Evolutionary conservation across 176 grass and related monocot genomes (phyloP).

Genomic region (Phoenix dactylifera): DNA sequence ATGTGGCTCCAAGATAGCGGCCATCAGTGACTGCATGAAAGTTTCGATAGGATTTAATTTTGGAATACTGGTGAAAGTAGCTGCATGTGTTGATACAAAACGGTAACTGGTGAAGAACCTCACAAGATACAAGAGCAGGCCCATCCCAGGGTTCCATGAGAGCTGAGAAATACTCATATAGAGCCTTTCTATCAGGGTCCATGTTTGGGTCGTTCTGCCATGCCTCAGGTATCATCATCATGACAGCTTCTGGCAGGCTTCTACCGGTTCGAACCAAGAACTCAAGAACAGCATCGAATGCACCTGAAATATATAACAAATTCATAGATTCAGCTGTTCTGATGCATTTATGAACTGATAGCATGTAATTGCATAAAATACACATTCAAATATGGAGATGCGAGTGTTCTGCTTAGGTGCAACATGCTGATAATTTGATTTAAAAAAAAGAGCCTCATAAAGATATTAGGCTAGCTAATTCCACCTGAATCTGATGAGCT

Average conservation of each 20-base stretch:
- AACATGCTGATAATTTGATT: too few species aligned
- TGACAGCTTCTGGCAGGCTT: conserved; percentile 87
- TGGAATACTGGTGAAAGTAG: not conserved
- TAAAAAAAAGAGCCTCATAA: too few species aligned
- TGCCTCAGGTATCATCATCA: conserved; percentile 99
- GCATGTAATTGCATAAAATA: too few species aligned
- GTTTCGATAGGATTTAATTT: too few species aligned
- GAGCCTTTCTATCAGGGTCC: conserved; percentile 68
- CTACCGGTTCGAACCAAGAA: conserved; percentile 81
- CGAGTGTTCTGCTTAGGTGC: too few species aligned
- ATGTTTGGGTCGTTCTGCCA: conserved; percentile 98
- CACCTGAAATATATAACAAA: conserved; percentile 45
- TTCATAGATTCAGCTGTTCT: not conserved
- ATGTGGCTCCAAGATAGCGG: conserved; percentile 87
- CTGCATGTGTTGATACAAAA: too few species aligned
- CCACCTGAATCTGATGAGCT: conserved; percentile 98
- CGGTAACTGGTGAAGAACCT: conserved; percentile 4
- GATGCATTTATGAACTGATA: too few species aligned
- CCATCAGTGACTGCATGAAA: conserved; percentile 73
- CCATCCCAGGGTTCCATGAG: conserved; percentile 99
- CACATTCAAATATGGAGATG: too few species aligned
- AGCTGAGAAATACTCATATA: conserved; percentile 86
- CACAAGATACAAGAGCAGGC: conserved; percentile 98
- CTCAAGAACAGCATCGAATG: conserved; percentile 89
- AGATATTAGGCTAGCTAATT: too few species aligned